Evolutionary conservation across 1,284 basidiomycete genomes (phyloP).

Genomic region (Porodaedalea pini): DNA sequence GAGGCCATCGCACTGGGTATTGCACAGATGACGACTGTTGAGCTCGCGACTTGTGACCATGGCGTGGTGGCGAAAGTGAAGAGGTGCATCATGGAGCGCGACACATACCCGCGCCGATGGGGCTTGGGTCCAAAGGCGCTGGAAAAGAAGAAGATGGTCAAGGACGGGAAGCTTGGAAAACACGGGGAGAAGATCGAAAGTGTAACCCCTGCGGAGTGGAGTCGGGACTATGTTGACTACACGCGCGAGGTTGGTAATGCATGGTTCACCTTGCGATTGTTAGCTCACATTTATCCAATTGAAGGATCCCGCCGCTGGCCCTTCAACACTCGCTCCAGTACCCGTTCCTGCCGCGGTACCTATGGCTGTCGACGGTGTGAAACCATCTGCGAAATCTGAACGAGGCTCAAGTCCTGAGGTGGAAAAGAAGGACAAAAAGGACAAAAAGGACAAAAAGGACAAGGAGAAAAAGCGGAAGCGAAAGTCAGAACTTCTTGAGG

Average conservation of each 20-base stretch:
- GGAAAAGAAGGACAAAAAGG: conserved; percentile 23
- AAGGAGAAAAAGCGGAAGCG: conserved; percentile 72
- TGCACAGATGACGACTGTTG: conserved; percentile 98
- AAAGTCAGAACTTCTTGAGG: conserved; percentile 56
- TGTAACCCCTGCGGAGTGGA: conserved; percentile 90
- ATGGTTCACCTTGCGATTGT: neutral
- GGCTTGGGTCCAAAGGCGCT: conserved; percentile 94
- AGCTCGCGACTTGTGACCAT: conserved; percentile 97
- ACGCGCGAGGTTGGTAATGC: conserved; percentile 49
- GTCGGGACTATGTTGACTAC: conserved; percentile 92
- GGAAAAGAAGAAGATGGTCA: conserved; percentile 98
- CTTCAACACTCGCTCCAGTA: conserved; percentile 32
- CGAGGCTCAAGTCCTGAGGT: conserved; percentile 31
- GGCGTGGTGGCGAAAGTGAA: conserved; percentile 99
- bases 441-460: conserved; percentile 43
- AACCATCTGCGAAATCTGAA: conserved; percentile 36
- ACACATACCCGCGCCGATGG: conserved; percentile 98
- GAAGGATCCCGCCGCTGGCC: conserved; percentile 45
- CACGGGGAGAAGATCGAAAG: conserved; percentile 92
- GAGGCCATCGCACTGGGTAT: conserved; percentile 97
- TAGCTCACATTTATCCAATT: conserved; percentile 12
- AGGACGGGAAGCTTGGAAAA: conserved; percentile 95
- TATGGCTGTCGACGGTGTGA: conserved; percentile 30
- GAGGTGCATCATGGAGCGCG: conserved; percentile 99
- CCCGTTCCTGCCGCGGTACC: conserved; percentile 26